Conservation (phyloP, 2,329 filamentous ascomycete genomes). For the Ascochyta pisi region DNA sequence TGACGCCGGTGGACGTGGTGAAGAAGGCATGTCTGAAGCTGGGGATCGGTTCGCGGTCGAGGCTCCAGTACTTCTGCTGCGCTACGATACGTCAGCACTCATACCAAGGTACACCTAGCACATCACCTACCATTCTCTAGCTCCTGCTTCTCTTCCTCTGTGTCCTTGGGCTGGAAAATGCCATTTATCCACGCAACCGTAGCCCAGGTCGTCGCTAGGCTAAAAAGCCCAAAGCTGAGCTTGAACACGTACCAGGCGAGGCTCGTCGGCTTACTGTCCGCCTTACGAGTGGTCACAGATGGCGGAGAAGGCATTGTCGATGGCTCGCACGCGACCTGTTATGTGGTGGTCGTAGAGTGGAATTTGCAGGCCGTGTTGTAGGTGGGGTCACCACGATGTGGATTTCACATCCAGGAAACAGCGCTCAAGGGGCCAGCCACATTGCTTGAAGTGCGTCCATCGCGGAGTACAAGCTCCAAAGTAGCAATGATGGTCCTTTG, state of each 20-base stretch:
- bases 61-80: conserved; percentile 61
- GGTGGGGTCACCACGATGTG: conserved; percentile 7
- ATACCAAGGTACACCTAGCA: neutral
- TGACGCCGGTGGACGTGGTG: conserved; percentile 56
- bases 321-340: neutral
- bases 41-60: conserved; percentile 54
- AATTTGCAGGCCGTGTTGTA: neutral
- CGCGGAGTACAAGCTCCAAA: neutral
- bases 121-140: conserved; percentile 32
- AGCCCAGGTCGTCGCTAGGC: conserved; percentile 28
- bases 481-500: conserved; percentile 1
- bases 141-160: conserved; percentile 36
- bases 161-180: conserved; percentile 36
- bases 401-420: neutral
- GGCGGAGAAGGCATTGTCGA: conserved; percentile 14
- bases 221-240: conserved; percentile 43
- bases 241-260: conserved; percentile 37
- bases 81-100: conserved; percentile 47
- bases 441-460: neutral
- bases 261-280: conserved; percentile 16
- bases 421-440: neutral
- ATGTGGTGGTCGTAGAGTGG: neutral
- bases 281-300: neutral
- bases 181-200: conserved; percentile 36
- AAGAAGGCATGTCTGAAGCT: conserved; percentile 61